Percentiles rank a stretch among this genome's conserved stretches.
phyloP scores from a whole-genome alignment of 2,329 filamentous ascomycete species.

The Rhexocercosporidium sp. region DNA sequence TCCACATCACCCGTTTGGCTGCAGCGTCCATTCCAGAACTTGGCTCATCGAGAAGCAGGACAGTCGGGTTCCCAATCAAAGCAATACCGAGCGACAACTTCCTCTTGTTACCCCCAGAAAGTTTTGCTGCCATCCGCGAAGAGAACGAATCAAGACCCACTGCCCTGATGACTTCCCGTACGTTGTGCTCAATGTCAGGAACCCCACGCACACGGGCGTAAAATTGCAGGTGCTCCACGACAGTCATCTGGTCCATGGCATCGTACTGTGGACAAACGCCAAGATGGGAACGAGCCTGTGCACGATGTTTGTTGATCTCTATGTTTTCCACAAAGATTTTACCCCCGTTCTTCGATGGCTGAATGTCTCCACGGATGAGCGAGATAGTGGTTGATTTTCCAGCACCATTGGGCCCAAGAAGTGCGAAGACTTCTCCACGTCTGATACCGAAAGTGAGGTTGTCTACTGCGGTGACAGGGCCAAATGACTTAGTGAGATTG shows the following conservation, averaged over 20 bases:
- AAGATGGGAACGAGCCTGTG: conserved; percentile 74
- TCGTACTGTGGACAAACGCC: conserved; percentile 93
- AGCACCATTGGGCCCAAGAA: conserved; percentile 89
- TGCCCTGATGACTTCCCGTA: conserved; percentile 76
- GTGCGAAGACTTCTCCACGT: conserved; percentile 82
- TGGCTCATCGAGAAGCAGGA: conserved; percentile 88
- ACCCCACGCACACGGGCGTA: conserved; percentile 87
- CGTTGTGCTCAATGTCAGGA: conserved; percentile 75
- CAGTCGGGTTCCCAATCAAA: conserved; percentile 88
- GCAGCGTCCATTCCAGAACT: conserved; percentile 89
- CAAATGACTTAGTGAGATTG: conserved; percentile 81
- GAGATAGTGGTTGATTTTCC: conserved; percentile 92
- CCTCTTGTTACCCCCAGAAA: conserved; percentile 92
- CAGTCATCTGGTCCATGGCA: conserved; percentile 87
- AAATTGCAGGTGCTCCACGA: conserved; percentile 83
- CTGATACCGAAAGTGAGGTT: conserved; percentile 84
- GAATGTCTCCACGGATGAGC: conserved; percentile 85
- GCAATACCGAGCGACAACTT: conserved; percentile 90
- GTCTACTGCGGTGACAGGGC: conserved; percentile 79
- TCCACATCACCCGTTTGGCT: conserved; percentile 93
- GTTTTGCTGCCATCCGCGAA: conserved; percentile 74
- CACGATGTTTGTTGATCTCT: conserved; percentile 74
- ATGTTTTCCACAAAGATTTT: conserved; percentile 81
- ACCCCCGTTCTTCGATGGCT: conserved; percentile 69
- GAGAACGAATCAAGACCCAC: conserved; percentile 77